Conservation (phyloP, 2,329 filamentous ascomycete species). For the Bimuria novae-zelandiae region DNA sequence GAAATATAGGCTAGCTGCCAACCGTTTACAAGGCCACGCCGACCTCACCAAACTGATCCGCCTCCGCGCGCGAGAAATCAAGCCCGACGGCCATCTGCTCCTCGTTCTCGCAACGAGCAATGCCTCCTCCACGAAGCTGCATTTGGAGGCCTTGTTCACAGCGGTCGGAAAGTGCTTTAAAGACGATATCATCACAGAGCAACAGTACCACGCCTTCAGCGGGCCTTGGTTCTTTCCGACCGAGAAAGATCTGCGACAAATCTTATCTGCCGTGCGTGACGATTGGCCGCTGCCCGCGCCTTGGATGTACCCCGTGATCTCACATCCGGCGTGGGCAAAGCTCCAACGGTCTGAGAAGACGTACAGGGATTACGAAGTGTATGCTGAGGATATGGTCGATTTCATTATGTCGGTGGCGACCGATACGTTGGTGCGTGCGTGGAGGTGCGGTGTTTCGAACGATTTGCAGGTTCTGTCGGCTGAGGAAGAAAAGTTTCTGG, state of each 20-base stretch:
- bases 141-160: background rate
- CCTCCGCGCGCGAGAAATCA: conserved; percentile 2
- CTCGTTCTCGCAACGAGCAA: background rate
- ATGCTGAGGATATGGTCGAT: background rate
- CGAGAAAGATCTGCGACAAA: background rate
- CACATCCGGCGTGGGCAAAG: background rate
- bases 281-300: background rate
- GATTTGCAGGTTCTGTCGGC: background rate
- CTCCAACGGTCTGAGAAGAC: background rate
- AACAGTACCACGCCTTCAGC: background rate
- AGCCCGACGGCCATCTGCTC: background rate
- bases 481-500: background rate
- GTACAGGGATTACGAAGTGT: background rate
- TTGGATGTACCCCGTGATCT: background rate
- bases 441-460: background rate
- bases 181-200: background rate
- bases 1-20: background rate
- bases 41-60: background rate
- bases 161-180: background rate
- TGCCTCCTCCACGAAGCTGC: background rate
- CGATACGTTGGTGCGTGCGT: background rate
- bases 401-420: background rate
- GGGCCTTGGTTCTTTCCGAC: background rate
- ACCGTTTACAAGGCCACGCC: background rate
- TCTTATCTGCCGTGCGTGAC: background rate